phyloP scores from a whole-genome alignment of 305 asterid species.

The Solanum aculeatissimum region DNA sequence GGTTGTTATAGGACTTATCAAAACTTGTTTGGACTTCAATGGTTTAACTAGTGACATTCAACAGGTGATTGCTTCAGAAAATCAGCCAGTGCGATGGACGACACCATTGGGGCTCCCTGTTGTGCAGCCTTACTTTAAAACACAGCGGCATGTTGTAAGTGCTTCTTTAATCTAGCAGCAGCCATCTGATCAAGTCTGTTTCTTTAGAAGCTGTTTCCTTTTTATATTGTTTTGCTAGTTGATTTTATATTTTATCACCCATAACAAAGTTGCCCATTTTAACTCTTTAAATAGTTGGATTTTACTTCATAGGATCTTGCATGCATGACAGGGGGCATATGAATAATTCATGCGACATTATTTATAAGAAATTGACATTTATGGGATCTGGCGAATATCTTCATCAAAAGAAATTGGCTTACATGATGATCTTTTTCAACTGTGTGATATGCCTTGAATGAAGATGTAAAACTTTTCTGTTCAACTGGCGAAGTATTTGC shows the following conservation, averaged over 20 bases:
- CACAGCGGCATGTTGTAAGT: conserved; percentile 70
- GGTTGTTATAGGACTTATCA: background rate
- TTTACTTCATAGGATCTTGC: background rate
- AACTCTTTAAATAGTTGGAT: background rate
- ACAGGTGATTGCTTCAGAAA: conserved; percentile 83
- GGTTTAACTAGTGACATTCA: conserved; percentile 9
- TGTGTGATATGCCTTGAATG: background rate
- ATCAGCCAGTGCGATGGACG: conserved; percentile 79
- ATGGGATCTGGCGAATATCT: no score
- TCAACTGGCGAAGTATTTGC: background rate
- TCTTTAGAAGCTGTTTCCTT: background rate
- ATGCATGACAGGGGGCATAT: background rate
- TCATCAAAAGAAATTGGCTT: background rate
- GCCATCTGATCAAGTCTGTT: background rate
- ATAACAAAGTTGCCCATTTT: background rate
- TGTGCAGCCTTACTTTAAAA: conserved; percentile 81
- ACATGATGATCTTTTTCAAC: background rate
- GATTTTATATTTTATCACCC: background rate
- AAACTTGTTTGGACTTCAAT: background rate
- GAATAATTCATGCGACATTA: background rate
- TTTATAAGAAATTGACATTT: background rate
- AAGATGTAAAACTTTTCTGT: background rate
- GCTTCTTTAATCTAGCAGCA: background rate
- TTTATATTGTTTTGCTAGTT: background rate
- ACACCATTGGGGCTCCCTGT: conserved; percentile 97